Base-by-base conservation (phyloP, 768 basidiomycete genomes). In the Scleroderma citrinum region DNA sequence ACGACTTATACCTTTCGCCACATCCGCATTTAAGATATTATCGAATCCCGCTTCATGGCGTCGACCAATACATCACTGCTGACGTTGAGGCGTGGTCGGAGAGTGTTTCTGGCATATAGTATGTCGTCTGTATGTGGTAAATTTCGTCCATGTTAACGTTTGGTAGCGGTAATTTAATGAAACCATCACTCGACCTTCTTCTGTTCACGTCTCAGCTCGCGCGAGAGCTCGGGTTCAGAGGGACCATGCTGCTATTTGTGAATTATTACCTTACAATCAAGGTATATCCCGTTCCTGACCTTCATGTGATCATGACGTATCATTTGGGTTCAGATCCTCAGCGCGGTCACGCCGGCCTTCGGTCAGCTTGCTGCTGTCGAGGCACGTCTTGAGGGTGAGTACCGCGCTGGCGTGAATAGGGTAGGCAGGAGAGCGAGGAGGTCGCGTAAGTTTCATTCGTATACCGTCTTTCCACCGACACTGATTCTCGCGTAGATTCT, bases 141-240 rank as follows among this genome's bases (percentile, higher is more conserved):
- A 7, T 52, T 16, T 16, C 38, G 1, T 12, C 38, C 21, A 20
- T 17, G 4, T 13, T 5, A 21, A 23, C 36, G 32, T 43, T 24
- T 35, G 14, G 16, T 14, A 94, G 92, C 60, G 93, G 94, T 5
- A 98, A 98, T 64, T 62, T 96, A 31, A 81, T 94, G 53, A 98
- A 98, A 62, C 94, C 95, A 0, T 80, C 87, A 0, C 80, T 97
- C 16, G 94, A 97, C 64, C 72, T 96, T 37, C 66, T 93, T 21
- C 81, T 98, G 41, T 98, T 97, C 71, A 95, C 92, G 1, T 84
- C 85, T 7, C 94, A 97, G 59, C 80, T 97, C 11, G 85, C 91
- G 0, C 80, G 83, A 14, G 88, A 90, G 0, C 80, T 97, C 16
- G 94, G 94, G 11, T 71, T 85, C 0, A 79, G 85, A n/a, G 95